A percentile compares a stretch with the other conserved stretches of the same genome.
Conservation (phyloP, 345 rosid genomes). For the Dipteronia dyeriana region DNA sequence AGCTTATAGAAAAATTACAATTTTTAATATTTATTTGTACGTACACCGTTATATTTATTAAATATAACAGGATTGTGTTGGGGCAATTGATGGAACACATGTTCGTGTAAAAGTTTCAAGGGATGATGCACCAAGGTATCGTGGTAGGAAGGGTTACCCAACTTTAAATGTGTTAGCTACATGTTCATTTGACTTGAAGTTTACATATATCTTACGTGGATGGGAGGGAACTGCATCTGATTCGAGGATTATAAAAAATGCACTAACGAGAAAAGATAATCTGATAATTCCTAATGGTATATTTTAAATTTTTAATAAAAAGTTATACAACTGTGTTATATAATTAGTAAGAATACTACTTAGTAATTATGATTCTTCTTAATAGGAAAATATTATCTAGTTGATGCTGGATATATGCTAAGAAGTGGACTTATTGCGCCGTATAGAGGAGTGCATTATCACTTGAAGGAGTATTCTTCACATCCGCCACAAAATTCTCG, state of each 20-base stretch:
- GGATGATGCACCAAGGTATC: background rate
- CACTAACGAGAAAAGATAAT: background rate
- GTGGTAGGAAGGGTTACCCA: too few species aligned
- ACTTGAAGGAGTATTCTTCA: conserved; percentile 7
- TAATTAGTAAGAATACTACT: too few species aligned
- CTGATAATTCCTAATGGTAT: background rate
- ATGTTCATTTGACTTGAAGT: too few species aligned
- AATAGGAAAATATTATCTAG: conserved; percentile 14
- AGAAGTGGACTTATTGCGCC: conserved; percentile 1
- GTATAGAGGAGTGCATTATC: conserved; percentile 7
- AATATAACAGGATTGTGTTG: background rate
- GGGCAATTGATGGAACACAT: conserved; percentile 13
- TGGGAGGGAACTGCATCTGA: too few species aligned
- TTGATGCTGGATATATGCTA: background rate
- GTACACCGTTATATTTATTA: background rate
- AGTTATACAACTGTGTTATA: too few species aligned
- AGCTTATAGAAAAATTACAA: too few species aligned
- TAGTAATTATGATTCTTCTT: background rate
- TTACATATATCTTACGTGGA: too few species aligned
- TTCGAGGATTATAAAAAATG: too few species aligned
- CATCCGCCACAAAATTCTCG: background rate
- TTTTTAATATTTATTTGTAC: too few species aligned
- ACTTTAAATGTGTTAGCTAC: too few species aligned
- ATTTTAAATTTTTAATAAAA: too few species aligned
- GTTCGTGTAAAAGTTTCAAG: background rate